Evolutionary conservation across 805 yeast species (phyloP), one percentile per base, ranked within the genome.

Genomic region (Wickerhamomyces bisporus): DNA sequence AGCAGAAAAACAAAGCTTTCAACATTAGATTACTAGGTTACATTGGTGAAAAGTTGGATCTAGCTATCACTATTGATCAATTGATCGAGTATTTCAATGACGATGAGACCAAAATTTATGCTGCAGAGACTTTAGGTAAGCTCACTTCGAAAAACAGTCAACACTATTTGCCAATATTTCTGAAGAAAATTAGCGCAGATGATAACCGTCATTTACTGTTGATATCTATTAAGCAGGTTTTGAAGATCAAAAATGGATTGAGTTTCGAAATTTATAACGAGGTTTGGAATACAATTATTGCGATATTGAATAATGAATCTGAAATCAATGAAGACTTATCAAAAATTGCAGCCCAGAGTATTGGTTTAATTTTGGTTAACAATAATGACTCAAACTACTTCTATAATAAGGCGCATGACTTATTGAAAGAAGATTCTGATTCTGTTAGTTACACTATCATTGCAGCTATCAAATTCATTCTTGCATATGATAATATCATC

Each of bases 51-150:
- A 40, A 56, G 6, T 46, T 52, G 39, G 57, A 55, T 25, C 47
- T 70, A 26, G 50, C 57, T 5, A 47, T 64, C 16, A 54, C 63
- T 4, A 47, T 71, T 20, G 63, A 57, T 1, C 60, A 68, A 14
- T 54, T 77, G 46, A 55, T 58, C 46, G 41, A 39, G 15, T 49
- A 61, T 41, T 52, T 69, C 42, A 49, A 53, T 4, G 54, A 64
- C 10, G 71, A 69, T 26, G 56, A 54, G 5, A 50, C 71, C 5
- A 66, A 65, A 37, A 44, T 64, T 7, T 73, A 74, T 17, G 68
- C 82, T 2, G 72, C 82, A 1, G 67, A 70, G 34, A 66, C 81
- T 0, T 52, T 78, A 21, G 82, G 85, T 2, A 66, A 70, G 11
- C 53, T 75, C 18, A 62, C 73, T 9, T 58, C 70, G 3, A 58